Evolutionary conservation across 1,139 yeast species (phyloP), one percentile per base, ranked within the genome.

Genomic region (Yamadazyma pseudoaaseri): DNA sequence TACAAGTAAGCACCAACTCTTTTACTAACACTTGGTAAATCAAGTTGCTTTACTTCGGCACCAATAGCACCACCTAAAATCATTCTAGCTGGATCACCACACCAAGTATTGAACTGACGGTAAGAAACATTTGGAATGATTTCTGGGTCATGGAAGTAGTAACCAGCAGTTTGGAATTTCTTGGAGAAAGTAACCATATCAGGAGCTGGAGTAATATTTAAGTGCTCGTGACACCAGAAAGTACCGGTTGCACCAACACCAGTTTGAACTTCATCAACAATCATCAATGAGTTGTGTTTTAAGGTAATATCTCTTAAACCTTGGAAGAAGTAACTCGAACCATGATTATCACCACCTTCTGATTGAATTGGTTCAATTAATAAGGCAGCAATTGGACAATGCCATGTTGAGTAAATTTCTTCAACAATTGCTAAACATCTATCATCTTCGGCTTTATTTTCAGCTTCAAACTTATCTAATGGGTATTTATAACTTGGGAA

Each of bases 71-170:
- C 77, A 28, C 86, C 84, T 43, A 79, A 60, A 35, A 79, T 62
- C 58, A 80, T 79, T 60, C 76, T 76, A 22, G 83, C 77, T 53
- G 89, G 86, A 54, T 82, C 89, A 51, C 89, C 90, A 62, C 87
- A 81, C 90, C 90, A 82, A 42, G 90, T 82, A 72, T 82, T 82
- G 67, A 82, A 82, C 57, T 81, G 89, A 63, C 89, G 75, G 62
- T 76, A 81, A 8, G 89, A 76, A 46, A 66, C 68, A 45, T 71
- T 73, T 42, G 86, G 86, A 49, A 76, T 71, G 47, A 80, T 73
- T 34, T 70, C 66, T 21, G 76, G 77, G 57, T 81, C 79, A 44
- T 71, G 74, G 72, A 79, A 82, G 65, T 75, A 82, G 62, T 80
- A 82, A 29, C 90, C 90, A 7, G 89, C 89, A 38, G 85, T 78